Percentiles rank a stretch among this genome's conserved stretches.
Evolutionary conservation across 441 rosid species (phyloP).

Genomic region (Mallotus japonicus): DNA sequence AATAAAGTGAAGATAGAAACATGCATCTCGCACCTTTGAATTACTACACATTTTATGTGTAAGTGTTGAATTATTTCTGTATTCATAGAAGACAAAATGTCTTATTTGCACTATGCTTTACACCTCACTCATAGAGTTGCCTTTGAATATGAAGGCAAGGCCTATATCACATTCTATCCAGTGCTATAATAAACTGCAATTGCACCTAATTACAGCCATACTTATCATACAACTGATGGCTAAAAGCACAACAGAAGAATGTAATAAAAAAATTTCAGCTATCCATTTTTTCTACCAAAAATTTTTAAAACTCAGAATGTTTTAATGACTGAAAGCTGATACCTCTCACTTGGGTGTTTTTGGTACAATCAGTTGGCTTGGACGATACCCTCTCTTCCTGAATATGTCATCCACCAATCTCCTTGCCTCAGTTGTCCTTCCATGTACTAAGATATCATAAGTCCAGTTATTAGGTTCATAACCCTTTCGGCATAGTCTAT

Average conservation of each 20-base stretch:
- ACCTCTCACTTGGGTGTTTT: constrained; percentile 14
- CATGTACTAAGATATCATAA: constrained; percentile 37
- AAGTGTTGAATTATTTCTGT: background rate
- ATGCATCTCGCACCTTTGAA: background rate
- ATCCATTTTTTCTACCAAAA: constrained; percentile 9
- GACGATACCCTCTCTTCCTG: constrained; percentile 27
- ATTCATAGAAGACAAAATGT: background rate
- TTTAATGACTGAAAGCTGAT: background rate
- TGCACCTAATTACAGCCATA: background rate
- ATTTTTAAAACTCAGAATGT: background rate
- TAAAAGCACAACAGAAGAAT: background rate
- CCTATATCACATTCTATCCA: background rate
- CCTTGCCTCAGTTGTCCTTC: constrained; percentile 39
- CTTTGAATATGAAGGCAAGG: background rate
- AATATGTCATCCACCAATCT: constrained; percentile 40
- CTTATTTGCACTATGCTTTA: background rate
- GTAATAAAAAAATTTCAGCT: constrained; percentile 8
- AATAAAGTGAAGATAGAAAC: background rate
- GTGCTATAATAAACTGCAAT: background rate
- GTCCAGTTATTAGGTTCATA: constrained; percentile 66
- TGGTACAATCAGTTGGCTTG: constrained; percentile 3
- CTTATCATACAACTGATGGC: constrained; percentile 17
- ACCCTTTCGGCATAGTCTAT: constrained; percentile 50
- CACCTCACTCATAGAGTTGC: background rate
- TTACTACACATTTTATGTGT: background rate